phyloP scores from a whole-genome alignment of 441 rosid genomes.

The Corymbia calophylla region DNA sequence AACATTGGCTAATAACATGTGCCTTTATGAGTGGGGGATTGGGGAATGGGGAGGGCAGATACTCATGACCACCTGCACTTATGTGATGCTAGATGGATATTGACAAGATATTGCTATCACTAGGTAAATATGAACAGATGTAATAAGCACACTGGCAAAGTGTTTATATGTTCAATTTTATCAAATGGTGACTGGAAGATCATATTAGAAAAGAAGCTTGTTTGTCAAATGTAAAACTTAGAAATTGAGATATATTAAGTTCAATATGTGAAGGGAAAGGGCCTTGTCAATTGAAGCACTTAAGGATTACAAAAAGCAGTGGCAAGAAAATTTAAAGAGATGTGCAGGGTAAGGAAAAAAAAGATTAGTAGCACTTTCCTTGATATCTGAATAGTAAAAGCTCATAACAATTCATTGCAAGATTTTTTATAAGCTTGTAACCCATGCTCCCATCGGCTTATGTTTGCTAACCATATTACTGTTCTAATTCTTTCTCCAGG shows the following conservation, averaged over 20 bases:
- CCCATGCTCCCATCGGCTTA: fast-evolving
- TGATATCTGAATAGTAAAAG: neutral
- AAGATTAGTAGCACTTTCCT: neutral
- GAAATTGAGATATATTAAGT: neutral
- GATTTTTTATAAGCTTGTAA: fast-evolving
- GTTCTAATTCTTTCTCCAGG: neutral
- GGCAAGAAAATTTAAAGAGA: neutral
- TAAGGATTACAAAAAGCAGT: neutral
- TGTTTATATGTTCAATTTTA: fast-evolving
- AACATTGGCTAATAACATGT: neutral
- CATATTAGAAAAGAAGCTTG: neutral
- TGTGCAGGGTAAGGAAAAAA: fast-evolving
- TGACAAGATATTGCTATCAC: neutral
- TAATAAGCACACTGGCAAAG: fast-evolving
- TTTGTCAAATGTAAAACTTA: neutral
- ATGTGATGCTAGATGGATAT: neutral
- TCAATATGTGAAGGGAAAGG: neutral
- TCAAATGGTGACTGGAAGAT: neutral
- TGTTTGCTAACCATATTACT: fast-evolving
- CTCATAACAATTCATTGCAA: neutral
- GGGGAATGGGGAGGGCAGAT: neutral
- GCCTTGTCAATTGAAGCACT: fast-evolving
- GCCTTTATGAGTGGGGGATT: too few relatives aligned
- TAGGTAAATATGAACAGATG: neutral
- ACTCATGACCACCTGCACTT: too few relatives aligned